Evolutionary conservation across 257 asterid species (phyloP).

Genomic region (Petunia secreta): DNA sequence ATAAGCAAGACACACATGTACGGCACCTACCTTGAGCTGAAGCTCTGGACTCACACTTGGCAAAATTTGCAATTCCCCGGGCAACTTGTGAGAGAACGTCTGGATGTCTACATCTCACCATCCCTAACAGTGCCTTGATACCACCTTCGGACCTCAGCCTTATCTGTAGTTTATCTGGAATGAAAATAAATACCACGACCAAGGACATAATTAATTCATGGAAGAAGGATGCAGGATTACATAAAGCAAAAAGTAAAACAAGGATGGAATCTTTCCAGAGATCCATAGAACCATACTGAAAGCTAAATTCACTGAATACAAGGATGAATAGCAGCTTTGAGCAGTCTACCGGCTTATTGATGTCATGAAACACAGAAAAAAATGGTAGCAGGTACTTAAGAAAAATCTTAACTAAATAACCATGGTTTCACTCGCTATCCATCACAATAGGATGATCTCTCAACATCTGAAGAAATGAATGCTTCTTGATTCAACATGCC

Average conservation of each 20-base stretch:
- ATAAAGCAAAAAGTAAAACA: background rate
- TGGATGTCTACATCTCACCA: slow-evolving; percentile 97
- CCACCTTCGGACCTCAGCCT: slow-evolving; percentile 98
- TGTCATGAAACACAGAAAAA: background rate
- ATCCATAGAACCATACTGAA: background rate
- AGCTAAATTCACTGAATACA: background rate
- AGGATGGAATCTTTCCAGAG: background rate
- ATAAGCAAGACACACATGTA: background rate
- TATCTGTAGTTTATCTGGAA: slow-evolving; percentile 84
- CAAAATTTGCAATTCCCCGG: slow-evolving; percentile 97
- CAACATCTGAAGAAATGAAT: slow-evolving; percentile 5
- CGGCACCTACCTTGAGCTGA: slow-evolving; percentile 66
- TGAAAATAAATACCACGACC: slow-evolving; percentile 5
- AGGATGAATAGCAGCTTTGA: background rate
- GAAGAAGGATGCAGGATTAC: background rate
- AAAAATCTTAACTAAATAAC: background rate
- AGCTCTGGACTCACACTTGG: slow-evolving; percentile 95
- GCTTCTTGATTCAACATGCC: background rate
- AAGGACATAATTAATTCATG: background rate
- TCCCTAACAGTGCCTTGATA: slow-evolving; percentile 90
- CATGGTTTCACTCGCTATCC: background rate
- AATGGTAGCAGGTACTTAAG: background rate
- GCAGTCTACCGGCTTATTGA: background rate
- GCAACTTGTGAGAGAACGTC: slow-evolving; percentile 98
- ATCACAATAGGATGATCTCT: background rate